phyloP scores from a whole-genome alignment of 1,139 yeast genomes.

The Protomyces inundatus region DNA sequence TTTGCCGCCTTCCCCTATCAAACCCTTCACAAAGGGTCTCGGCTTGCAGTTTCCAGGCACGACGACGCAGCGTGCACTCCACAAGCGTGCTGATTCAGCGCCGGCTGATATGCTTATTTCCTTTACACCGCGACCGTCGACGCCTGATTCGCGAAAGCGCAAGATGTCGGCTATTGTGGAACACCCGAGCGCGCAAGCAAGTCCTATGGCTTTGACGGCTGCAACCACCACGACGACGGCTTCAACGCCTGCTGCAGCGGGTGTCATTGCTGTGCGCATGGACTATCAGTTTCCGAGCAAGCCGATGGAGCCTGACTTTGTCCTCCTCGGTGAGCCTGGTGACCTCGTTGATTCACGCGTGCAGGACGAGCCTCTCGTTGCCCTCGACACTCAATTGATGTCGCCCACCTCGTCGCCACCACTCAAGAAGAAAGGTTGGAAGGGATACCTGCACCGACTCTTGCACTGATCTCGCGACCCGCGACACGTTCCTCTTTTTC shows the following conservation, averaged over 20 bases:
- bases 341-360: conserved; percentile 4
- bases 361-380: background rate
- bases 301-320: background rate
- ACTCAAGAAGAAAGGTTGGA: conserved; percentile 19
- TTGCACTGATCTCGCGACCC: background rate
- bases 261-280: background rate
- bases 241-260: background rate
- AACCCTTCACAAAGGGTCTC: background rate
- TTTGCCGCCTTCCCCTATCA: conserved; percentile 17
- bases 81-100: conserved; percentile 18
- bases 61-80: background rate
- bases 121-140: conserved; percentile 17
- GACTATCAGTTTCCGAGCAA: background rate
- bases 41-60: background rate
- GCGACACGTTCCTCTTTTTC: no score
- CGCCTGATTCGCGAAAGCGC: conserved; percentile 23
- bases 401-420: background rate
- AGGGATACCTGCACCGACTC: conserved; percentile 10
- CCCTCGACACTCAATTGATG: background rate
- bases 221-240: background rate
- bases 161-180: conserved; percentile 24
- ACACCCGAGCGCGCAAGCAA: conserved; percentile 2
- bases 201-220: background rate
- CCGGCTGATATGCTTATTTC: conserved; percentile 20
- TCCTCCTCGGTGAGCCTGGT: conserved; percentile 21